Evolutionary conservation across 768 basidiomycete genomes (phyloP), one percentile per base, ranked within the genome.

Genomic region (Calvatia gigantea): DNA sequence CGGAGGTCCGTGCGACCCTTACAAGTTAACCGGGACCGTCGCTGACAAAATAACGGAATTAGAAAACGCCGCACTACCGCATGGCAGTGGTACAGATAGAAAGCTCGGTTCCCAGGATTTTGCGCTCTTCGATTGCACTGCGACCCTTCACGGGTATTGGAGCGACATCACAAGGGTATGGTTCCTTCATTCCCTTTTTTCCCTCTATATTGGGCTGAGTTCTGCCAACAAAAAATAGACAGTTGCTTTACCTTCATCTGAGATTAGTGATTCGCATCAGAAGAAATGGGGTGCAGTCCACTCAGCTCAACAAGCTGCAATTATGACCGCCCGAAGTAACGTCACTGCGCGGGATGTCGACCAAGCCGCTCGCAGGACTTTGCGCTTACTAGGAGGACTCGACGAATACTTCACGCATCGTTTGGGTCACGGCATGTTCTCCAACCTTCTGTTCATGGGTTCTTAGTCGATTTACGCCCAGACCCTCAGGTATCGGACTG

Each of bases 51-150:
- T 48, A 5, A 42, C 15, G 44, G 27, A 51, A 46, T 9, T 66
- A 94, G 92, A 88, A 57, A 89, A 94, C 61, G 92, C 91, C 4
- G 91, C 91, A 2, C 79, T 91, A 21, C 92, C 91, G 2, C 93
- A 94, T 66, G 94, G 91, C 5, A 76, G 79, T 33, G 89, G 90
- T 2, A 86, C 85, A 0, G 87, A 94, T 64, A 79, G 84, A 29
- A 62, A 63, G 0, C 73, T 94, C 11, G 70, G 68, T 1, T 65
- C 70, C 51, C 63, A 74, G 4, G 91, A 95, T 61, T 79, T 90
- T 55, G 78, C 85, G 9, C 74, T 94, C 12, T 85, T 94, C 56
- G 92, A 94, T 65, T 80, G 82, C 49, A 87, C 82, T 7, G 89
- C 83, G 1, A 74, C 75, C 14, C 75, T 94, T 39, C 81, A 88